Conservation (phyloP, 2,329 filamentous ascomycete species). For the Ophiostoma australiae region DNA sequence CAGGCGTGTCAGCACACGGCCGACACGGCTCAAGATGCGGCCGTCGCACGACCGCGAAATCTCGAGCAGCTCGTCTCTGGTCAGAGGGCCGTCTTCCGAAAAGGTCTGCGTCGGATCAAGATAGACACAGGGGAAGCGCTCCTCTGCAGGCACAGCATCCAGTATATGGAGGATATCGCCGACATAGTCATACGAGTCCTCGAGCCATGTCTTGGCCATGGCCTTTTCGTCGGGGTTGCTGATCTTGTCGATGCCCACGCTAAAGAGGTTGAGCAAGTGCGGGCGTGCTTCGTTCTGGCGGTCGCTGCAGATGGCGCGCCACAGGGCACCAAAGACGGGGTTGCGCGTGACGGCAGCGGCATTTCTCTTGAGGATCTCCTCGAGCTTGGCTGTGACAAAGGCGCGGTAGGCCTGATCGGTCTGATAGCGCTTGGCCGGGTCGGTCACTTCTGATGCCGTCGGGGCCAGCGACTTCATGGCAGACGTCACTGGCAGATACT, state of each 20-base stretch:
- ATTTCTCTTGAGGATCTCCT: conserved; percentile 42
- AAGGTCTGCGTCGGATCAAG: conserved; percentile 46
- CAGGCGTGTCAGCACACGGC: conserved; percentile 44
- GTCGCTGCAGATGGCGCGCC: conserved; percentile 47
- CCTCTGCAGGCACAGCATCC: conserved; percentile 35
- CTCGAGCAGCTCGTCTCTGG: conserved; percentile 45
- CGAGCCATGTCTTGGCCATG: conserved; percentile 45
- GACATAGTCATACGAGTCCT: conserved; percentile 47
- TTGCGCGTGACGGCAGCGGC: conserved; percentile 44
- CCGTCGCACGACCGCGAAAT: conserved; percentile 49
- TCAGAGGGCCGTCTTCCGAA: conserved; percentile 27
- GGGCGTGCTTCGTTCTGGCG: conserved; percentile 39
- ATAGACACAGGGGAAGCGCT: conserved; percentile 45
- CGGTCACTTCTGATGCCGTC: conserved; percentile 30
- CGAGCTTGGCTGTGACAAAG: conserved; percentile 39
- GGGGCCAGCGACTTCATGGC: conserved; percentile 29
- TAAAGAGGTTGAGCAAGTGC: conserved; percentile 41
- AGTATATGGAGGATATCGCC: conserved; percentile 41
- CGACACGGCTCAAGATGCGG: conserved; percentile 44
- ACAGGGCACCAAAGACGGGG: conserved; percentile 47
- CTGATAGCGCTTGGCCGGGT: conserved; percentile 41
- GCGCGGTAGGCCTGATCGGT: conserved; percentile 37
- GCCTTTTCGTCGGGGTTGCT: conserved; percentile 33
- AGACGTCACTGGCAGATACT: conserved; percentile 22
- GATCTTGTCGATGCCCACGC: conserved; percentile 38